Conservation (phyloP, 2,329 filamentous ascomycete genomes). For the Pseudogymnoascus sp. region DNA sequence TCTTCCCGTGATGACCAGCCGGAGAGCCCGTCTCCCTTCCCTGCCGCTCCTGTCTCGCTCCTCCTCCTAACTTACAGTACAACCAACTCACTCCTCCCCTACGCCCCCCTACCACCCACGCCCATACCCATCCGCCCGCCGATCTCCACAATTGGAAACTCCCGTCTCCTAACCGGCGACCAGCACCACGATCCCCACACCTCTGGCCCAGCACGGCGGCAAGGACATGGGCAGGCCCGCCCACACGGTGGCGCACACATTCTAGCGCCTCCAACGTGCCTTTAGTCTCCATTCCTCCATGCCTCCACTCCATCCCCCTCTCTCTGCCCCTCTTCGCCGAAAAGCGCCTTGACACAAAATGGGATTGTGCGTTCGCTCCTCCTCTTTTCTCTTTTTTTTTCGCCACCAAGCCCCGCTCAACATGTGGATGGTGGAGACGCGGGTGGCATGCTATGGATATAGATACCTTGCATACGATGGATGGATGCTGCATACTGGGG, state of each 20-base stretch:
- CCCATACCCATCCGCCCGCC: neutral
- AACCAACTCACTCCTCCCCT: neutral
- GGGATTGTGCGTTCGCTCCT: neutral
- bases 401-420: neutral
- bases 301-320: neutral
- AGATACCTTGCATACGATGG: neutral
- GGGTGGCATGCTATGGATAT: neutral
- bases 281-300: neutral
- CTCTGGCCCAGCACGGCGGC: neutral
- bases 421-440: neutral
- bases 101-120: neutral
- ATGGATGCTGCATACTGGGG: neutral
- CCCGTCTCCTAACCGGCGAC: conserved; percentile 6
- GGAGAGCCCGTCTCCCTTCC: neutral
- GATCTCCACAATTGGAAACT: conserved; percentile 5
- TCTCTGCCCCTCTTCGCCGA: neutral
- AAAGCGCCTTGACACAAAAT: neutral
- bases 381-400: neutral
- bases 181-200: neutral
- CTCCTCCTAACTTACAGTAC: neutral
- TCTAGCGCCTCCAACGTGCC: neutral
- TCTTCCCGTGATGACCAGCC: neutral
- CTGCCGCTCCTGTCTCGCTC: neutral
- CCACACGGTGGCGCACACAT: neutral
- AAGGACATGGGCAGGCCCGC: neutral